These are phyloP conservation scores for Ogataea haglerorum DNA, from an alignment of 805 yeast species.

Conservation along the genomic window DNA sequence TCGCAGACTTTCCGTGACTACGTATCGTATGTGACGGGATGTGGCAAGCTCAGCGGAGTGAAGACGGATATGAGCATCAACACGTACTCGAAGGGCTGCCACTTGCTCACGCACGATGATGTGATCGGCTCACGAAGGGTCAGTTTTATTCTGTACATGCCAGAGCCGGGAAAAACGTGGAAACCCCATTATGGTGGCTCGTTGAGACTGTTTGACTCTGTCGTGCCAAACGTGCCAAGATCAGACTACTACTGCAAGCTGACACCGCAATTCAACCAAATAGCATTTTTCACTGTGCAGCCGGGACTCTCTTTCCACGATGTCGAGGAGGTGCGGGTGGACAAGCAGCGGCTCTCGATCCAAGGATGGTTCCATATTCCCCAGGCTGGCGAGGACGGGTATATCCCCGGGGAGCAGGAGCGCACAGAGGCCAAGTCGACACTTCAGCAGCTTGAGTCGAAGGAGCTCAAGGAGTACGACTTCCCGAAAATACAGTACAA, in stretches of 20 bases:
- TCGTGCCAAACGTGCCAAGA: conserved; percentile 85
- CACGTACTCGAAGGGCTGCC: conserved; percentile 90
- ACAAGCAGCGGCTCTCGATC: conserved; percentile 84
- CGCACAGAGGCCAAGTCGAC: conserved; percentile 71
- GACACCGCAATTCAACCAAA: conserved; percentile 92
- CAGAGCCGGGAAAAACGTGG: conserved; percentile 90
- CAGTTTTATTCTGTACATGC: conserved; percentile 86
- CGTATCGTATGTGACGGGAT: conserved; percentile 71
- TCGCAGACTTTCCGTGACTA: conserved; percentile 80
- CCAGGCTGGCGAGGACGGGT: conserved; percentile 88
- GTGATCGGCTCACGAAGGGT: conserved; percentile 94
- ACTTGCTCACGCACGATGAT: conserved; percentile 92
- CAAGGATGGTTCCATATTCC: conserved; percentile 99
- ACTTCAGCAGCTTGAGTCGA: conserved; percentile 72
- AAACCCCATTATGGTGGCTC: conserved; percentile 93
- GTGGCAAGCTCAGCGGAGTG: conserved; percentile 86
- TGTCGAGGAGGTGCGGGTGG: conserved; percentile 93
- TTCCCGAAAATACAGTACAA: conserved; percentile 59
- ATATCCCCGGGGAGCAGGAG: conserved; percentile 76
- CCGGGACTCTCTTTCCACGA: conserved; percentile 98
- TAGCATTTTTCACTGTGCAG: conserved; percentile 92
- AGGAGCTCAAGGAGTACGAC: conserved; percentile 73
- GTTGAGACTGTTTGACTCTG: conserved; percentile 77
- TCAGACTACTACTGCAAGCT: conserved; percentile 67
- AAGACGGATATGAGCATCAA: conserved; percentile 92